Evolutionary conservation across 1,139 yeast species (phyloP), one percentile per base, ranked within the genome.

Genomic region (Lodderomyces jiufengensis): DNA sequence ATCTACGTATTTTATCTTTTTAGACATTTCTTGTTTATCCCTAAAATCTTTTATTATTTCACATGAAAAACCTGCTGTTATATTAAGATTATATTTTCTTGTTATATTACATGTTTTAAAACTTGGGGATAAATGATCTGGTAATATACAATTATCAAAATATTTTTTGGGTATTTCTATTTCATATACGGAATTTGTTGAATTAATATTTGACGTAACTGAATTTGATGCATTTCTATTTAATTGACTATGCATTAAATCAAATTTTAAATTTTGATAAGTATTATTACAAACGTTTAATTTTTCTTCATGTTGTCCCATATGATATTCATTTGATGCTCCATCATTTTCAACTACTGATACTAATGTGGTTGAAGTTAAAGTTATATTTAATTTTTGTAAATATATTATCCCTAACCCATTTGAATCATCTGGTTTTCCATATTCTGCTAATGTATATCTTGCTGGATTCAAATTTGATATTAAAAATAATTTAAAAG

Each of bases 101-200:
- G 66, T 51, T 11, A 80, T 68, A 50, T 78, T 79, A 52, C 86
- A 80, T 3, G 80, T 74, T 26, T 55, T 59, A 53, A 80, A 80
- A 5, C 75, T 61, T 2, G 85, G 84, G 1, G 78, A 57, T 7
- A 77, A 55, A 37, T 63, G 54, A 32, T 65, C 71, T 0, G 85
- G 83, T 10, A 79, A 49, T 1, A 63, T 51, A 24, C 74, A 69
- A 40, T 67, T 66, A 25, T 56, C 50, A 37, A 57, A 71, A 37
- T 61, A 54, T 36, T 58, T 51, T n/a, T 46, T 42, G 1, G 80
- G 79, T 9, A 75, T 66, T 41, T 70, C 76, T 13, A 73, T 44
- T 44, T 73, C 79, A 46, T 62, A 70, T 9, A 62, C 39, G 1
- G 47, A 41, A 4, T 24, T 24, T 6, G 42, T 16, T 20, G 31